Percentiles rank a stretch among this genome's conserved stretches.
Conservation (phyloP, 2,329 filamentous ascomycete species). For the Periconia sp. region DNA sequence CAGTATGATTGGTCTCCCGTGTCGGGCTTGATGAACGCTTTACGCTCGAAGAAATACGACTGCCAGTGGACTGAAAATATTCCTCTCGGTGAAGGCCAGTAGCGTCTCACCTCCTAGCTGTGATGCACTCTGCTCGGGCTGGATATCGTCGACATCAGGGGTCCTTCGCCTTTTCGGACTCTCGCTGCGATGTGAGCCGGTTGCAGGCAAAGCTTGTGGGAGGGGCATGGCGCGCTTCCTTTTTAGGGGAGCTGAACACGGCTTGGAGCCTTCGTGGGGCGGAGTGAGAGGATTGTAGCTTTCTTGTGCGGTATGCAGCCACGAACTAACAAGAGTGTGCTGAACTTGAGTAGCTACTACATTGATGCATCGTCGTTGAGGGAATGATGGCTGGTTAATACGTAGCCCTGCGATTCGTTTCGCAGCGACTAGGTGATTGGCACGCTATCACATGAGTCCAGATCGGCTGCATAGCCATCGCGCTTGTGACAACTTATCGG, state of each 20-base stretch:
- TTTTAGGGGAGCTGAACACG: constrained; percentile 10
- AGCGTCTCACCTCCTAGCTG: constrained; percentile 13
- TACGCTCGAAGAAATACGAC: constrained; percentile 13
- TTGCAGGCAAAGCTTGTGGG: constrained; percentile 5
- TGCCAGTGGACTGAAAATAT: constrained; percentile 12
- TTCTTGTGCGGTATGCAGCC: constrained; percentile 5
- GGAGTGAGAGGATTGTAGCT: constrained; percentile 10
- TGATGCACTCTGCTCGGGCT: constrained; percentile 15
- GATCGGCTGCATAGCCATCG: not conserved
- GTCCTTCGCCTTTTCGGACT: constrained; percentile 16
- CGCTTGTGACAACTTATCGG: not conserved
- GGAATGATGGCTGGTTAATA: not conserved
- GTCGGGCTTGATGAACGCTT: constrained; percentile 16
- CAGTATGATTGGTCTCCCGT: constrained; percentile 15
- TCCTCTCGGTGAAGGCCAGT: constrained; percentile 12
- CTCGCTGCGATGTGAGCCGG: constrained; percentile 11
- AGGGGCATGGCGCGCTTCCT: constrained; percentile 18
- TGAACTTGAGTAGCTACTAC: constrained; percentile 3
- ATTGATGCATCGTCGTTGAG: not conserved
- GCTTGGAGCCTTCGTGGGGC: constrained; percentile 8
- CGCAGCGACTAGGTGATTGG: not conserved
- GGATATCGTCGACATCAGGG: constrained; percentile 12
- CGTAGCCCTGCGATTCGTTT: not conserved
- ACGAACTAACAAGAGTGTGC: constrained; percentile 6
- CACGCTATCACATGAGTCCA: not conserved